Evolutionary conservation across 2,329 filamentous ascomycete species (phyloP).

Genomic region (Aureobasidium sp.): DNA sequence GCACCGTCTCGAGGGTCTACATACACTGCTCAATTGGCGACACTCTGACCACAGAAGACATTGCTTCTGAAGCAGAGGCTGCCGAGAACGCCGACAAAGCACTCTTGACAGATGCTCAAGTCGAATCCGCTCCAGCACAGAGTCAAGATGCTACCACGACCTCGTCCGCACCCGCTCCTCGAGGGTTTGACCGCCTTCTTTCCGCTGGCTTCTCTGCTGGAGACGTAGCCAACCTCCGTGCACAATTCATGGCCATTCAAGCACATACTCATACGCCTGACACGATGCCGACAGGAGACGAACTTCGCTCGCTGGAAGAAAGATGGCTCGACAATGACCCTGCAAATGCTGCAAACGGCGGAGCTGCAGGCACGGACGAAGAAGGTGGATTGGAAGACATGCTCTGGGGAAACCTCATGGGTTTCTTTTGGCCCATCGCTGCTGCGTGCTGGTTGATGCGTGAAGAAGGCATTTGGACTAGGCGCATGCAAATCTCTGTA

Average conservation of each 20-base stretch:
- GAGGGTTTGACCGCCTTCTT: conserved; percentile 84
- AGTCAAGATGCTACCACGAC: conserved; percentile 18
- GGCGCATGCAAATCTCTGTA: conserved; percentile 78
- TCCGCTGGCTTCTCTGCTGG: conserved; percentile 71
- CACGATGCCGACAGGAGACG: conserved; percentile 73
- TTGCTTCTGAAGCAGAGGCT: conserved; percentile 56
- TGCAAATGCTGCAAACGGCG: conserved; percentile 30
- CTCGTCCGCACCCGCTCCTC: conserved; percentile 52
- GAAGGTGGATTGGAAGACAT: conserved; percentile 71
- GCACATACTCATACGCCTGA: conserved; percentile 77
- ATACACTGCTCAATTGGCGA: conserved; percentile 89
- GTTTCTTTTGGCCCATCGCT: conserved; percentile 91
- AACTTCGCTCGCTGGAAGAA: conserved; percentile 75
- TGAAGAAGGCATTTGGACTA: conserved; percentile 81
- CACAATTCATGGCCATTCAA: conserved; percentile 84
- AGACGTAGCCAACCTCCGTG: conserved; percentile 76
- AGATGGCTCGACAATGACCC: conserved; percentile 72
- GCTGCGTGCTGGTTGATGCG: conserved; percentile 78
- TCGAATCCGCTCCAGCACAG: conserved; percentile 13
- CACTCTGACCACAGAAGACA: conserved; percentile 59
- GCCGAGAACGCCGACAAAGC: conserved; percentile 34
- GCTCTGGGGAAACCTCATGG: conserved; percentile 79
- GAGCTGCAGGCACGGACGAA: conserved; percentile 44
- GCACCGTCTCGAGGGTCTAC: conserved; percentile 56
- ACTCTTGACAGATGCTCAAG: conserved; percentile 30